phyloP scores from a whole-genome alignment of 192 early-diverging fungal genomes.

The Tieghemiomyces parasiticus region DNA sequence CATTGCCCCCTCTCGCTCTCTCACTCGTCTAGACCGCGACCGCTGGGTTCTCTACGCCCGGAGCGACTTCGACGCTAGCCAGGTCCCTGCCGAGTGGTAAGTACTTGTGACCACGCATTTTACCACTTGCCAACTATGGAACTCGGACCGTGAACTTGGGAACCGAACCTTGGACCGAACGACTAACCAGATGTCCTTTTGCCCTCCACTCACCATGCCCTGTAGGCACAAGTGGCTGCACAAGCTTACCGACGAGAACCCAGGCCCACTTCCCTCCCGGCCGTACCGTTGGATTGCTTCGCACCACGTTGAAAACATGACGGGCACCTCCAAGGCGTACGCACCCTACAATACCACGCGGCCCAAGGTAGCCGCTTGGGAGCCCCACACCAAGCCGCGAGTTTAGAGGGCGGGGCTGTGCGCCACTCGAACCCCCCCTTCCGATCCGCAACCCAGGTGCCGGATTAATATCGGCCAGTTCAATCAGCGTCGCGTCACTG shows the following conservation, averaged over 20 bases:
- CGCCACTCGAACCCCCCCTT: too few species aligned
- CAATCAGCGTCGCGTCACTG: too few species aligned
- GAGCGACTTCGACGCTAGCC: slow-evolving; percentile 38
- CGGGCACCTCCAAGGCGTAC: slow-evolving; percentile 25
- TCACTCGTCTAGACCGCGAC: slow-evolving; percentile 49
- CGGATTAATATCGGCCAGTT: too few species aligned
- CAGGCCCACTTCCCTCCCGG: slow-evolving; percentile 15
- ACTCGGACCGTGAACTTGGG: too few species aligned
- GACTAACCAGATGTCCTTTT: too few species aligned
- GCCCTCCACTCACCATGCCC: background rate
- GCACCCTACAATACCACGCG: slow-evolving; percentile 29
- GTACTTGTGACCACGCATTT: too few species aligned
- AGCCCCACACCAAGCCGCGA: slow-evolving; percentile 16
- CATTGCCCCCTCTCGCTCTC: background rate
- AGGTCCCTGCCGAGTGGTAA: slow-evolving; percentile 62
- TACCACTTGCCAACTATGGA: too few species aligned
- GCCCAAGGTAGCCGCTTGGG: slow-evolving; percentile 26
- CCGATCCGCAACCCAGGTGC: too few species aligned
- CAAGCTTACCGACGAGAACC: slow-evolving; percentile 25
- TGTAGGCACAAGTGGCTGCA: slow-evolving; percentile 27
- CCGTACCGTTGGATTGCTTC: slow-evolving; percentile 27
- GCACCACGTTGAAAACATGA: slow-evolving; percentile 27
- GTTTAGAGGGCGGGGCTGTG: too few species aligned
- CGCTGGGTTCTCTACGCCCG: slow-evolving; percentile 57
- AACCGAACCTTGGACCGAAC: too few species aligned